Base-by-base conservation (phyloP, 257 asterid genomes). In the Mitragyna speciosa region DNA sequence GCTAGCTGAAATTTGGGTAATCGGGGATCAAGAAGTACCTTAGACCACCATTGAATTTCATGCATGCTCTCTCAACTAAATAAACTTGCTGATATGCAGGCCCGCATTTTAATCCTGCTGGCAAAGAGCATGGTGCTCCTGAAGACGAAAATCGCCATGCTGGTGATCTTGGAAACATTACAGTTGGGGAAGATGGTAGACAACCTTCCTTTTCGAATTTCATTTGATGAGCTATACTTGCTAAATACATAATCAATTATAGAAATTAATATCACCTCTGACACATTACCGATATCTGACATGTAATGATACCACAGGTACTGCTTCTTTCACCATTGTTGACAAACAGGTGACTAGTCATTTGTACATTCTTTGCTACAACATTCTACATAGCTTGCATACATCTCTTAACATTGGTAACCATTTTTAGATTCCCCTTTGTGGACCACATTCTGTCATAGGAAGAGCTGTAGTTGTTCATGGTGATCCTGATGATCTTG, bases 391-490 rank as follows among this genome's bases (percentile, higher is more conserved):
- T 58, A 24, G 20, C 51, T 79, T 45, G 58, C 52, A 6, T 31
- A 63, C 47, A 68, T 70, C 28, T 69, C 69, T 47, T 43, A 81
- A 66, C 73, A 9, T 47, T 15, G n/a, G 17, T 31, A 7, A 48
- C 48, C 52, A 41, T 22, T 56, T 58, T 79, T 85, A 96, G 99
- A 94, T 96, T 80, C 97, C 99, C 36, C 92, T 96, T 76, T 79
- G 88, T 48, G 99, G 99, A 81, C 87, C 92, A 28, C 73, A 91
- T 83, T 92, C 99, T 79, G 83, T 96, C 56, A 84, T 96, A 83
- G 99, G 99, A 87, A 90, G 99, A 81, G 99, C 99, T 64, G 99
- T 96, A n/a, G 99, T 96, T 78, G 97, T 96, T 74, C 99, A 96
- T 88, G 97, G 85, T 64, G 99, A 96, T 83, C 96, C 97, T 30